These are phyloP conservation scores for Laetiporus sulphureus DNA, from an alignment of 1,284 basidiomycete species.

Conservation along the genomic window DNA sequence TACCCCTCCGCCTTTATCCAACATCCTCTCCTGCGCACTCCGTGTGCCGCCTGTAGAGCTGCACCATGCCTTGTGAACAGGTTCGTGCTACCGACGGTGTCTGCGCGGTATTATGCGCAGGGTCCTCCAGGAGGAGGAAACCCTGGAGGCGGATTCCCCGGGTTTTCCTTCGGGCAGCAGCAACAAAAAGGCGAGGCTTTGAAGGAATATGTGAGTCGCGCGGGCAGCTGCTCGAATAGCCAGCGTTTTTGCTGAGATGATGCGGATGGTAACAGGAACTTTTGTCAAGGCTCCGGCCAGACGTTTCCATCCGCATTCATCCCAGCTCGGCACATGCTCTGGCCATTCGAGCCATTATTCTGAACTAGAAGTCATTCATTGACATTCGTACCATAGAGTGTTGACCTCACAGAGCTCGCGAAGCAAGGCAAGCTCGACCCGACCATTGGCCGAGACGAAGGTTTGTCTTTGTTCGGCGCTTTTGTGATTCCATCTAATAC, in stretches of 20 bases:
- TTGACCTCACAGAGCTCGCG: conserved; percentile 83
- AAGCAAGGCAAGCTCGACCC: conserved; percentile 84
- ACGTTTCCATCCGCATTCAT: neutral
- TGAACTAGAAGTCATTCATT: neutral
- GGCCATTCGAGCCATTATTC: neutral
- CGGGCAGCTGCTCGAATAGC: neutral
- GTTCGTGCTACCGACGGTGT: neutral
- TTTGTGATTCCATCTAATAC: neutral
- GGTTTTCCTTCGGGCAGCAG: conserved; percentile 50
- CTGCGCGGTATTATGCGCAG: conserved; percentile 26
- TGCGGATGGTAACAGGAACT: neutral
- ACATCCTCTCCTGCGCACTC: conserved; percentile 1
- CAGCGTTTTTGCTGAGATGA: conserved; percentile 5
- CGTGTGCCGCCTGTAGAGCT: neutral
- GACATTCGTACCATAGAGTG: conserved; percentile 42
- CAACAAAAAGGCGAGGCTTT: conserved; percentile 74
- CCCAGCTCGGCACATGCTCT: neutral
- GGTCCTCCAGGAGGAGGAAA: conserved; percentile 28
- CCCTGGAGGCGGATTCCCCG: conserved; percentile 47
- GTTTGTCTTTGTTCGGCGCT: conserved; percentile 26
- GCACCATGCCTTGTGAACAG: neutral
- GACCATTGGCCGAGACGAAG: conserved; percentile 84
- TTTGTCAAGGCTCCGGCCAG: neutral
- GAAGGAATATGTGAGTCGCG: conserved; percentile 68
- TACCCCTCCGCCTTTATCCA: conserved; percentile 2